phyloP scores from a whole-genome alignment of 345 rosid species.

The Euphorbia tirucalli region DNA sequence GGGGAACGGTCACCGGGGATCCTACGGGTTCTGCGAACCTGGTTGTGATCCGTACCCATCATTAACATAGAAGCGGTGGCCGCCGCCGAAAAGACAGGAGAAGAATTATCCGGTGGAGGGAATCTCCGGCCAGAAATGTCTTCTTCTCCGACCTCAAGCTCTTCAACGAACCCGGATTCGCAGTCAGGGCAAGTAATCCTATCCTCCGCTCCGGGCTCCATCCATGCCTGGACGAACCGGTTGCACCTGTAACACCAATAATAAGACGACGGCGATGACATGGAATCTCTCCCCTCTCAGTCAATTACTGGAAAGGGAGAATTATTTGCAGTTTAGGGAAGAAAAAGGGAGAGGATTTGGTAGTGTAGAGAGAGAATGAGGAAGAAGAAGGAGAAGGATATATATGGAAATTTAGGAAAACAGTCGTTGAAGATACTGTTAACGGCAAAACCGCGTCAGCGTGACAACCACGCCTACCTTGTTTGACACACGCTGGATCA shows the following conservation, averaged over 20 bases:
- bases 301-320: not conserved
- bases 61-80: conserved; percentile 43
- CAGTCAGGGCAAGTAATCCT: conserved; percentile 69
- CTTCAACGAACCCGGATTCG: conserved; percentile 76
- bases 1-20: conserved; percentile 61
- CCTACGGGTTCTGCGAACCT: conserved; percentile 38
- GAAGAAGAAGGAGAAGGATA: not conserved
- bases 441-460: conserved; percentile 43
- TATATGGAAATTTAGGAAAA: not conserved
- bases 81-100: conserved; percentile 10
- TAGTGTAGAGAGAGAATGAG: not conserved
- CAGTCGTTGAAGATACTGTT: not conserved
- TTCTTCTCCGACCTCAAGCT: conserved; percentile 43
- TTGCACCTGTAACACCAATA: conserved; percentile 90
- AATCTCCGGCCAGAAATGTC: conserved; percentile 9
- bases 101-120: not conserved
- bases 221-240: conserved; percentile 53
- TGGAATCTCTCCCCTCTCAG: conserved; percentile 13
- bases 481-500: conserved; percentile 20
- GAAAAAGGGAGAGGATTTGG: not conserved
- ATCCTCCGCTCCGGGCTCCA: conserved; percentile 16
- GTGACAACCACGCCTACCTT: conserved; percentile 17
- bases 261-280: conserved; percentile 55
- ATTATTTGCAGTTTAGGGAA: not conserved
- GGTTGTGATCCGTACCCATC: conserved; percentile 26